Base-by-base conservation (phyloP, 1,139 yeast species). In the Debaryomycetaceae sp. region DNA sequence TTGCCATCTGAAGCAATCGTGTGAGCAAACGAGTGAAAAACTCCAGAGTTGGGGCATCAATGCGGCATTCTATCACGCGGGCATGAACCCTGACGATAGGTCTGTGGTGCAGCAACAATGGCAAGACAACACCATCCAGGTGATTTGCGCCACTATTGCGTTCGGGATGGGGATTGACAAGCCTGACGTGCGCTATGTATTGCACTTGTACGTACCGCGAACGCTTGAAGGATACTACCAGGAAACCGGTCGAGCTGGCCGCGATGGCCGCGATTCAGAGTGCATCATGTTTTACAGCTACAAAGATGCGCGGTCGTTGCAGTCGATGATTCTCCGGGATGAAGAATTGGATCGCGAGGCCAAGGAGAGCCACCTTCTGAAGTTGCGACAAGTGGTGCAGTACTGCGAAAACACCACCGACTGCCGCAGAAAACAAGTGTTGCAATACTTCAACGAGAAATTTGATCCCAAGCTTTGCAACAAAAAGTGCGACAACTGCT, bases 81-180 rank as follows among this genome's bases (percentile, higher is more conserved):
- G 97, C 9, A 78, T 93, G 89, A 67, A 73, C 5, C 74, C 91
- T 0, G 84, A 82, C 12, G 89, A 81, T 23, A 64, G 97, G 38
- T 61, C 76, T 13, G 47, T 57, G 4, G 76, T 86, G 14, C 98
- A 93, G 53, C 63, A 62, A 17, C 67, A 63, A 28, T 93, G 99
- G 99, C 98, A 93, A 52, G 53, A 61, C 2, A 83, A 83, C 36
- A 53, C 58, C 16, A 58, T 80, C 13, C 83, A 78, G 47, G 79
- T 88, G 1, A 86, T 91, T 8, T 91, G 97, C 59, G 98, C 98
- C 0, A 91, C 98, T 0, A 85, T 91, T 43, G 98, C 97, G 0
- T 91, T 91, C 66, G 98, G 98, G 19, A 91, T 91, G 97, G 98
- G 98, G 32, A 91, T 91, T 37, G 98, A 91, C 59, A 91, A 91